These are phyloP conservation scores for Pseudocercospora macadamiae DNA, from an alignment of 2,329 filamentous ascomycete genomes.

Conservation along the genomic window DNA sequence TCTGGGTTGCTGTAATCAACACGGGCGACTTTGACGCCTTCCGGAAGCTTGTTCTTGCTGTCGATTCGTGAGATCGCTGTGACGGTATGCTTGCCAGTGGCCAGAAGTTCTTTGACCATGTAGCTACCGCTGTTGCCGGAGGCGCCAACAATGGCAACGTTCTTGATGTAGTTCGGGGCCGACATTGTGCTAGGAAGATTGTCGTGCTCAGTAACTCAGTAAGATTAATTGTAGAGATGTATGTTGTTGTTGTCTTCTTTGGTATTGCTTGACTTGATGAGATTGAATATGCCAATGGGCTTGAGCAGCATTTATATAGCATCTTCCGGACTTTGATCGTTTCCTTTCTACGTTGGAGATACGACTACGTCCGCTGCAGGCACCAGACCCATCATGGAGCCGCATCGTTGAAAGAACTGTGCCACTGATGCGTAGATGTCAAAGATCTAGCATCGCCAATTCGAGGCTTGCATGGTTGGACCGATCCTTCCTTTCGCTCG, in stretches of 20 bases:
- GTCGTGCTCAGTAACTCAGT: background rate
- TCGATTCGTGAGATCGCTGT: constrained; percentile 55
- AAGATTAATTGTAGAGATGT: background rate
- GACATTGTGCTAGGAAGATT: constrained; percentile 2
- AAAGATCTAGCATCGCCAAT: background rate
- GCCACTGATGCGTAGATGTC: background rate
- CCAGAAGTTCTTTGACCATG: constrained; percentile 45
- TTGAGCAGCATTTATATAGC: no score
- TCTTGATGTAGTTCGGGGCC: constrained; percentile 36
- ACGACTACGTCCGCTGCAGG: background rate
- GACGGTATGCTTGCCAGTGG: constrained; percentile 51
- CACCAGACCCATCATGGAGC: background rate
- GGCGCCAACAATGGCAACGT: constrained; percentile 47
- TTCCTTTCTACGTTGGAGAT: no score
- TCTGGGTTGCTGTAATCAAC: constrained; percentile 54
- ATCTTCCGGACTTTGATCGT: no score
- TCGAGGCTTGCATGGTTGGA: background rate
- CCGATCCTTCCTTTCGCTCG: background rate
- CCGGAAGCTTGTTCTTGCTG: constrained; percentile 47
- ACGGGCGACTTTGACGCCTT: constrained; percentile 42
- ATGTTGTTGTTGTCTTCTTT: background rate
- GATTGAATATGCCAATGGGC: no score
- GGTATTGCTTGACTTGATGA: background rate
- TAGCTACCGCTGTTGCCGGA: constrained; percentile 45
- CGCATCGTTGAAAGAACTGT: background rate